Evolutionary conservation across 345 rosid genomes (phyloP).

Genomic region (Camelina hispida): DNA sequence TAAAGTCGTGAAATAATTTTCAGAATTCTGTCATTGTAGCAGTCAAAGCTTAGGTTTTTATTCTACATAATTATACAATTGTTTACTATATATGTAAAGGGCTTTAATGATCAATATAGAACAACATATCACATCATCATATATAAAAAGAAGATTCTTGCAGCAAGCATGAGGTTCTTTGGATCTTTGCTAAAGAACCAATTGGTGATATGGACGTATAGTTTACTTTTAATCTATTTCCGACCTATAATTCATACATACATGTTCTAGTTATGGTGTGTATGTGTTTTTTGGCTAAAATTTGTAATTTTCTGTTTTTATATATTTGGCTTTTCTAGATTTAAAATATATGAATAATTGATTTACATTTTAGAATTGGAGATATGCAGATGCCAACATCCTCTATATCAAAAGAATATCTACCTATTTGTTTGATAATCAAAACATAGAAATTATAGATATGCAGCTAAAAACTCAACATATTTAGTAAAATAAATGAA

Average conservation of each 20-base stretch:
- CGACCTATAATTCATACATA: not conserved
- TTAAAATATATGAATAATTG: not conserved
- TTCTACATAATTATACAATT: not conserved
- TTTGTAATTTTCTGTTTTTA: not conserved
- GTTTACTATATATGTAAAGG: not conserved
- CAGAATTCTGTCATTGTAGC: not conserved
- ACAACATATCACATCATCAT: conserved; percentile 41
- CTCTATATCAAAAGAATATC: not conserved
- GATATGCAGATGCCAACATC: conserved; percentile 17
- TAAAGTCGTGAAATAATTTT: not conserved
- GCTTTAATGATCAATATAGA: conserved; percentile 14
- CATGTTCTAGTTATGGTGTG: not conserved
- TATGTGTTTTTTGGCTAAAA: not conserved
- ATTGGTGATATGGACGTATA: conserved; percentile 28
- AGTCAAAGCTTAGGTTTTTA: not conserved
- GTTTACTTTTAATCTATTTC: not conserved
- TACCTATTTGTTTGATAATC: conserved; percentile 1
- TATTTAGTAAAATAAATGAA: not conserved
- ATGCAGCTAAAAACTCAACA: not conserved
- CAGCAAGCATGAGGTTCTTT: conserved; percentile 33
- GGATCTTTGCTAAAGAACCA: conserved; percentile 39
- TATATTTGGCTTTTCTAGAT: not conserved
- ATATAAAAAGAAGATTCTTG: conserved; percentile 31
- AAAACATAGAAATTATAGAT: conserved; percentile 11
- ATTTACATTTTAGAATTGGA: not conserved